A percentile compares a stretch with the other conserved stretches of the same genome.
Evolutionary conservation across 208 protist species (phyloP).

Genomic region (Leishmania turanica): DNA sequence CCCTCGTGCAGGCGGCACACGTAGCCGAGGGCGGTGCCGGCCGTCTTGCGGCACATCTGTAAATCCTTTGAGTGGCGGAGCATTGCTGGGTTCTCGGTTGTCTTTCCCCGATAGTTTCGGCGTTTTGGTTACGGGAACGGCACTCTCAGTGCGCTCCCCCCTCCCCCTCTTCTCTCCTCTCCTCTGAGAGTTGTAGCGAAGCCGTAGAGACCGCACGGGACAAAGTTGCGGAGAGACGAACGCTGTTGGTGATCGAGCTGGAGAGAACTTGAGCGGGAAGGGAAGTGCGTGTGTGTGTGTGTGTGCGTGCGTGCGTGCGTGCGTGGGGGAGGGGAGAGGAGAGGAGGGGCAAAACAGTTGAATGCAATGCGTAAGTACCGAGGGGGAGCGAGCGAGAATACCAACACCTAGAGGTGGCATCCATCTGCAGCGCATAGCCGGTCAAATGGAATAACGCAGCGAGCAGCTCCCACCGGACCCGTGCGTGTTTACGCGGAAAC

Average conservation of each 20-base stretch:
- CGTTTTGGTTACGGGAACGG: neutral
- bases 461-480: neutral
- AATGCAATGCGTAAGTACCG: neutral
- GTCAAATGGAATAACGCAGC: neutral
- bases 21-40: slow-evolving; percentile 67
- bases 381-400: neutral
- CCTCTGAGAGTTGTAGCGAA: neutral
- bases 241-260: neutral
- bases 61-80: slow-evolving; percentile 86
- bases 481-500: neutral
- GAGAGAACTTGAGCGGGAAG: neutral
- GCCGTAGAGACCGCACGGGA: neutral
- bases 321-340: too few species aligned
- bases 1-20: slow-evolving; percentile 89
- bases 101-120: neutral
- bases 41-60: slow-evolving; percentile 89
- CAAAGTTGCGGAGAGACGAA: neutral
- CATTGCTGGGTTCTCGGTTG: slow-evolving; percentile 31
- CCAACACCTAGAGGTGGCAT: neutral
- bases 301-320: neutral
- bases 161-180: neutral
- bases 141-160: neutral
- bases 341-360: neutral
- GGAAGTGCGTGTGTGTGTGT: neutral
- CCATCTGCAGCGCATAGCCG: neutral